A percentile compares a stretch with the other conserved stretches of the same genome.
Conservation (phyloP, 2,329 filamentous ascomycete species). For the Sporothrix phasma region DNA sequence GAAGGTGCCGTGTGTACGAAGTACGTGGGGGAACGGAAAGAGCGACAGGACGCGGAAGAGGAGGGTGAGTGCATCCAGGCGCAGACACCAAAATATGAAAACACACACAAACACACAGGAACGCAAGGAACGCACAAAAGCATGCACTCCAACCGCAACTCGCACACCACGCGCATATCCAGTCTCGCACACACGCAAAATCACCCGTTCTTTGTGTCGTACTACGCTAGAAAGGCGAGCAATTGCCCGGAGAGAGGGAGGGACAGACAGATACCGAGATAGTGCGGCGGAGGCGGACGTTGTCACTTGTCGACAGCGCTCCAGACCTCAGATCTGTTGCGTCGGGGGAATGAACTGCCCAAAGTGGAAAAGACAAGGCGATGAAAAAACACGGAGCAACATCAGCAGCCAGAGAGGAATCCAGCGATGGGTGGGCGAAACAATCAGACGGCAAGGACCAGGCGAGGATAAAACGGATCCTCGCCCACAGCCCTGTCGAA, state of each 20-base stretch:
- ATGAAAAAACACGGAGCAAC: background rate
- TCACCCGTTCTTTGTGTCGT: background rate
- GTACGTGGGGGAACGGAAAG: background rate
- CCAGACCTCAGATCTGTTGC: background rate
- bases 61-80: background rate
- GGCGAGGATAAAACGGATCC: background rate
- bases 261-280: background rate
- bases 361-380: background rate
- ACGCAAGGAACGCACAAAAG: background rate
- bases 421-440: no score
- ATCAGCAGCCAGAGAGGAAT: background rate
- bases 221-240: conserved; percentile 8
- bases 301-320: background rate
- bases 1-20: conserved; percentile 1
- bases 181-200: background rate
- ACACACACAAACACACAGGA: background rate
- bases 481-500: background rate
- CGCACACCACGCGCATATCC: background rate
- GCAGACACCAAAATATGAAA: background rate
- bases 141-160: background rate
- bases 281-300: background rate
- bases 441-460: background rate
- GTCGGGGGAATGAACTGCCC: background rate
- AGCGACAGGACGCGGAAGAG: background rate
- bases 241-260: conserved; percentile 3